Evolutionary conservation across 768 basidiomycete genomes (phyloP), one percentile per base, ranked within the genome.

Genomic region (Russula sp.): DNA sequence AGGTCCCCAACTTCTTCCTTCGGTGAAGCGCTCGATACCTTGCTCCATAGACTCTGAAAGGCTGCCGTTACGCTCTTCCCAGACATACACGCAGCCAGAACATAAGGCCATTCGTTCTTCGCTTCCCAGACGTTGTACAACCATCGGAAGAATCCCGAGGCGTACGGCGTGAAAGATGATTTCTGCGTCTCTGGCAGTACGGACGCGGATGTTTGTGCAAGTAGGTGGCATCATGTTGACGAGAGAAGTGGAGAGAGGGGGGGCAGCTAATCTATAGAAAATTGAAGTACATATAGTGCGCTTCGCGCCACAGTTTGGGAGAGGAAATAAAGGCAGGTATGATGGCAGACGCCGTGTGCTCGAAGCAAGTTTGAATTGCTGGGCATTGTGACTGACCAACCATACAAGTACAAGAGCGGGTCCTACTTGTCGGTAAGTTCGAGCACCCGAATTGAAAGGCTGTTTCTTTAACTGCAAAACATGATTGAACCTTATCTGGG

Each of bases 161-260:
- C 66, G 59, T 49, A 77, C 77, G 49, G 76, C 77, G 59, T 77
- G 76, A 62, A 77, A 75, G 62, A 78, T 69, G 65, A 75, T 69
- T 61, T 76, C 73, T 0, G 77, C 77, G 62, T 77, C 76, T 27
- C 69, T 69, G 40, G 73, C 70, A 54, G 70, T 72, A 52, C 75
- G 73, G 54, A 78, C 68, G 68, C 75, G 76, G 51, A 75, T 66
- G 55, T 69, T 69, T 47, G 71, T 71, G 66, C 69, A 73, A 11
- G 77, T 77, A 20, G 77, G 76, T 40, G 57, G 61, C 67, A 77
- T 77, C 69, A 72, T 75, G 53, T 56, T 31, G 52, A 50, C 1
- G 56, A 56, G 39, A 61, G 44, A 59, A 40, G 52, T 65, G 45
- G 39, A 55, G 62, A 61, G 56, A 31, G 63, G 40, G 32, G n/a